Percentiles rank a stretch among this genome's conserved stretches.
Conservation (phyloP, 805 yeast genomes). For the Candida vaughaniae region DNA sequence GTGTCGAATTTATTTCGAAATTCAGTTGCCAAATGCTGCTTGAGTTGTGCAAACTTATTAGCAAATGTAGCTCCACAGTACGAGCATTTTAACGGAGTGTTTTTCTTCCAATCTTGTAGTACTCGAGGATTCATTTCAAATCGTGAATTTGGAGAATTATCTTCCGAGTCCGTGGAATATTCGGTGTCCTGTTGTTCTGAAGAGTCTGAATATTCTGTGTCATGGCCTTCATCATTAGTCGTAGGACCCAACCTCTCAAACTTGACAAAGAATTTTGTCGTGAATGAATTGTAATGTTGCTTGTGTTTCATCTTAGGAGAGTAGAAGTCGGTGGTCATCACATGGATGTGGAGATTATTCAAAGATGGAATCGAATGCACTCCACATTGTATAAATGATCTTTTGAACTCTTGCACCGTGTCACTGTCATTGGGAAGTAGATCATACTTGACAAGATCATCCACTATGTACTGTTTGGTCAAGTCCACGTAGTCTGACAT, state of each 20-base stretch:
- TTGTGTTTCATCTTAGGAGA: conserved; percentile 56
- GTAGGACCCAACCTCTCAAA: conserved; percentile 43
- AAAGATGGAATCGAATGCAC: conserved; percentile 72
- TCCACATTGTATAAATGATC: conserved; percentile 49
- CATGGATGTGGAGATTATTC: conserved; percentile 70
- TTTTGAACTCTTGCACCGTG: conserved; percentile 17
- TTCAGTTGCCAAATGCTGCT: conserved; percentile 27
- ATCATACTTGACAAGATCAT: conserved; percentile 20
- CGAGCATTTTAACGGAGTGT: conserved; percentile 25
- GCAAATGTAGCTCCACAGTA: conserved; percentile 27
- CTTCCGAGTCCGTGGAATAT: conserved; percentile 6
- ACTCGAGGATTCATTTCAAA: conserved; percentile 6
- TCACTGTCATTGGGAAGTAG: not conserved
- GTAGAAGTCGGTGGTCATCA: conserved; percentile 62
- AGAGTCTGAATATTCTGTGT: conserved; percentile 8
- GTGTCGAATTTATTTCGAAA: conserved; percentile 18
- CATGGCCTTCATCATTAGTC: not conserved
- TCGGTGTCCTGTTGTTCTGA: not conserved
- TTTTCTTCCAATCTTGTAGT: conserved; percentile 16
- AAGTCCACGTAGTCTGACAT: conserved; percentile 33
- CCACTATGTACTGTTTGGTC: conserved; percentile 31
- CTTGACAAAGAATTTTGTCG: conserved; percentile 59
- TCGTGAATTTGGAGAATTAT: not conserved
- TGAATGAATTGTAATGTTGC: conserved; percentile 72
- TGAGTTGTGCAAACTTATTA: conserved; percentile 22